Evolutionary conservation across 345 rosid species (phyloP), one percentile per base, ranked within the genome.

Genomic region (Gossypium sturtianum): DNA sequence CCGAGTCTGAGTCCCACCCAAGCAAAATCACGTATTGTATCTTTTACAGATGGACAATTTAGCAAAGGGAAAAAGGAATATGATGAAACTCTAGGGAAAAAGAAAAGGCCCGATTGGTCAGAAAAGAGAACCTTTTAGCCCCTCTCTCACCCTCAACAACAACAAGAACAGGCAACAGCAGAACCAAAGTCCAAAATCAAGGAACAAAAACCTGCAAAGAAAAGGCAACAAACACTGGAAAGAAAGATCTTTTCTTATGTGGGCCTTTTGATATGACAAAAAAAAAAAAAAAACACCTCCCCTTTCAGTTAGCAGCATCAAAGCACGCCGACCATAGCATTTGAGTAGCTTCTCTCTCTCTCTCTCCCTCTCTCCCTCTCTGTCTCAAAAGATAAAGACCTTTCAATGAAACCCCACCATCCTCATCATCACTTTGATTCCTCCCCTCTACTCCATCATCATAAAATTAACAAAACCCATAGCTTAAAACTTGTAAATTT

Each of bases 201-300:
- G 85, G 87, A 88, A 89, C 91, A 87, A 83, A 67, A 84, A 73
- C 82, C 88, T 84, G 92, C 85, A 78, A 82, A 73, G 80, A 74
- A 67, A 63, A 51, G 52, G 75, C 70, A 58, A 12, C 49, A 63
- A 47, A 66, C 73, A 13, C 74, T 48, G 66, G 41, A 43, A 41
- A 67, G 23, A 56, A 47, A 74, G 76, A 80, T 78, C 76, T 81
- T 75, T 76, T 76, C 10, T 51, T 74, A 65, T 79, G 86, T 77
- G 89, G 87, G 84, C 86, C 79, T 66, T 67, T 81, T 43, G 79
- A 51, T 60, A 76, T 25, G 54, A 64, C 68, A 7, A 59, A 59
- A 59, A 34, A 23, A 58, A 58, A 58, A 64, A 65, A n/a, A 17
- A 16, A 71, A 75, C 22, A 64, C 49, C 34, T 56, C 9, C 61